Percentiles rank a stretch among this genome's conserved stretches.
Conservation (phyloP, 2,329 filamentous ascomycete genomes). For the Venturia oleaginea region DNA sequence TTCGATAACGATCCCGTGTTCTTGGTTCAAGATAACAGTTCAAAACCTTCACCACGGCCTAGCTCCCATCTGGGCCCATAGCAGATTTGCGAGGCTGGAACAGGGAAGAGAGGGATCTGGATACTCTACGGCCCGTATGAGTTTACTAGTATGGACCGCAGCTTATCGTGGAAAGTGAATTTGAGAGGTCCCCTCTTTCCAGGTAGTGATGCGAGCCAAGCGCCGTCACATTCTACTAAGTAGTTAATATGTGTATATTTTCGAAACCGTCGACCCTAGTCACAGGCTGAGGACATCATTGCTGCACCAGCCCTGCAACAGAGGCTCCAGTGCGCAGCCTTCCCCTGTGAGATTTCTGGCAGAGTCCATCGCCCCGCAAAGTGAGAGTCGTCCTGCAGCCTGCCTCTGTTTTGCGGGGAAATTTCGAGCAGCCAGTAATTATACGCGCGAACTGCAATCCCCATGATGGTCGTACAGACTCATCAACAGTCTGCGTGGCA, state of each 20-base stretch:
- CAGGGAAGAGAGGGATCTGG: not conserved
- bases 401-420: not conserved
- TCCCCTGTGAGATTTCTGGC: not conserved
- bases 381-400: not conserved
- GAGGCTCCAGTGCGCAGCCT: not conserved
- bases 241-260: not conserved
- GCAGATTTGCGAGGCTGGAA: not conserved
- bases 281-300: not conserved
- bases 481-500: not conserved
- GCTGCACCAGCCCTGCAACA: not conserved
- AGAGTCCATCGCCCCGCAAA: not conserved
- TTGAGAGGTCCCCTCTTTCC: not conserved
- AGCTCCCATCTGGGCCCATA: not conserved
- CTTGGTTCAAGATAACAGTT: slow-evolving; percentile 1
- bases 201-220: not conserved
- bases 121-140: not conserved
- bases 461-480: not conserved
- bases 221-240: not conserved
- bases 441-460: not conserved
- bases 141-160: not conserved
- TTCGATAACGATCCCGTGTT: not conserved
- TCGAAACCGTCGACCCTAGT: not conserved
- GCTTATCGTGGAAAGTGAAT: not conserved
- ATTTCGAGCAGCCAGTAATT: not conserved
- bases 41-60: not conserved